Conservation (phyloP, 805 yeast genomes). For the Yamadazyma takamatsuzukensis region DNA sequence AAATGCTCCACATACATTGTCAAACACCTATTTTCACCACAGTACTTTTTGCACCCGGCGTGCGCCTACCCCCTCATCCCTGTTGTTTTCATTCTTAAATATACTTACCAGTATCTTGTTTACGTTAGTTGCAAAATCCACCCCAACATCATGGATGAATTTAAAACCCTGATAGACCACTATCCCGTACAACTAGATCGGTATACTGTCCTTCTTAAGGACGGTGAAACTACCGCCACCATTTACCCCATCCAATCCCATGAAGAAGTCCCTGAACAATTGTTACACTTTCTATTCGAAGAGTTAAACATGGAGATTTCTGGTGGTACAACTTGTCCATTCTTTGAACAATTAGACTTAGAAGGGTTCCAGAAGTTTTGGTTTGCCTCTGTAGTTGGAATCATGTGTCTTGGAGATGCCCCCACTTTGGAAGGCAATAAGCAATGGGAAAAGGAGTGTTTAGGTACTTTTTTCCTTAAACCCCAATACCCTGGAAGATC, state of each 20-base stretch:
- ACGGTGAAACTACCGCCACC: constrained; percentile 90
- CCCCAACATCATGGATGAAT: too few relatives aligned
- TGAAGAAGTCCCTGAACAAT: constrained; percentile 69
- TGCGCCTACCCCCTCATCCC: too few relatives aligned
- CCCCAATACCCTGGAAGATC: constrained; percentile 93
- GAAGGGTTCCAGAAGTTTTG: constrained; percentile 80
- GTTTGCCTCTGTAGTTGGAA: constrained; percentile 83
- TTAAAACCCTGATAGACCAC: constrained; percentile 6
- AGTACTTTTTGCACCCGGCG: too few relatives aligned
- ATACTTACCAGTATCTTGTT: constrained; percentile 29
- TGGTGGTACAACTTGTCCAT: constrained; percentile 83
- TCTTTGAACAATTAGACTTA: constrained; percentile 71
- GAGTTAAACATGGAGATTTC: constrained; percentile 92
- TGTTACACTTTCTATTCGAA: constrained; percentile 78
- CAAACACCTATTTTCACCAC: too few relatives aligned
- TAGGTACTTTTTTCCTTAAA: constrained; percentile 81
- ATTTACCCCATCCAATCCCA: constrained; percentile 77
- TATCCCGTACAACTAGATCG: constrained; percentile 37
- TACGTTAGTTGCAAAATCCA: constrained; percentile 24
- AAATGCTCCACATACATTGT: too few relatives aligned
- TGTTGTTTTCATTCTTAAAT: constrained; percentile 25
- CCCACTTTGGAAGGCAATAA: constrained; percentile 45
- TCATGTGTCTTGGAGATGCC: constrained; percentile 73
- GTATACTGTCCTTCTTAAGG: constrained; percentile 75
- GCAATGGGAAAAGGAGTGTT: constrained; percentile 90